Evolutionary conservation across 2,329 filamentous ascomycete species (phyloP), one percentile per base, ranked within the genome.

Genomic region (Iodosphaeria phyllophila): DNA sequence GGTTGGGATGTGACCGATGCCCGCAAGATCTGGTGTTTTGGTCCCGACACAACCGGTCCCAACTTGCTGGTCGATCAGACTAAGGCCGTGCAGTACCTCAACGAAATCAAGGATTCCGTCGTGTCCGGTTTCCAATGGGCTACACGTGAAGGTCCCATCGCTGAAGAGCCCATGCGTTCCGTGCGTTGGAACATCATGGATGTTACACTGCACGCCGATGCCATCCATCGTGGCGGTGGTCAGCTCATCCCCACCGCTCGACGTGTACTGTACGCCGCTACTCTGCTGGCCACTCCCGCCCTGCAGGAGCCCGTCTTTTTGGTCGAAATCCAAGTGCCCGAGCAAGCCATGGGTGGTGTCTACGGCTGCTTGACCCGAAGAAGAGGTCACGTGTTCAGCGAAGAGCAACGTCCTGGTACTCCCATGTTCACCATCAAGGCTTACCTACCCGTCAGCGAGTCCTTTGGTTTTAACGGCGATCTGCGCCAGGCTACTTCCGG

Each of bases 81-180:
- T 70, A 98, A 95, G 80, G 89, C 89, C 45, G 89, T 98, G 41
- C 89, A 98, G 69, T 98, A 95, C 75, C 72, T 98, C 51, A 89
- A 82, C 67, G 89, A 98, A 79, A 98, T 98, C 74, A 98, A 98
- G 79, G 89, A 98, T 54, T 95, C 86, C 33, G 76, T 95, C 44
- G 84, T 95, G 51, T 95, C 89, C 43, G 89, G 89, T 74, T 98
- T 98, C 83, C 89, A 98, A 63, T 98, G 89, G 89, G 89, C 89
- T 41, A 82, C 80, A 45, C 77, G 86, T 52, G 89, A 98, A 71
- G 89, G 89, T 66, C 89, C 89, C 47, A 61, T 98, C 51, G 84
- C 78, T 44, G 89, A 98, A 64, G 89, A 98, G 74, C 89, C 89
- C 46, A 86, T 98, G 83, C 80, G 89, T 54, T 75, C 75, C 41